Evolutionary conservation across 805 yeast genomes (phyloP), one percentile per base, ranked within the genome.

Genomic region (Sugiyamaella marilandica): DNA sequence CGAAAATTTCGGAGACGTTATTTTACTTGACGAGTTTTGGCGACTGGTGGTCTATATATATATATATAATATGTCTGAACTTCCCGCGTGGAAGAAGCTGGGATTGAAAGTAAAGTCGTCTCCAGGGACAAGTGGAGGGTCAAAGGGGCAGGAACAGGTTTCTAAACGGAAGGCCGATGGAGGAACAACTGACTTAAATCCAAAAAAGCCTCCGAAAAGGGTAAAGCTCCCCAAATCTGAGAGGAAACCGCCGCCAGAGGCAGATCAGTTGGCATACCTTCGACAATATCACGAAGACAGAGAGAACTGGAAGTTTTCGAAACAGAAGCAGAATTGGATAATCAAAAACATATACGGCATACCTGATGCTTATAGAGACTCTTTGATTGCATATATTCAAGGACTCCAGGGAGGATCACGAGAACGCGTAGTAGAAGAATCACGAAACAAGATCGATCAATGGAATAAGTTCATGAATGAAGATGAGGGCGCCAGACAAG

Each of bases 311-410:
- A 87, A 87, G 71, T 87, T 87, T 66, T 83, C 89, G 54, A 87
- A 87, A 62, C 91, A 84, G 72, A 87, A 87, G 58, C 95, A 87
- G 68, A 87, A 87, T 64, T 87, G 95, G 95, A 75, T 87, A 41
- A 69, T 87, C 57, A 82, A 81, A 62, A 82, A 87, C 64, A 67
- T 85, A 32, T 74, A 58, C 51, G 52, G 70, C 47, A 79, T 83
- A 19, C 85, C 83, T 2, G 71, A 69, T 0, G 69, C 73, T 9
- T 86, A 84, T 62, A 81, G 77, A 48, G 68, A 64, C 1, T 77
- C 79, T 26, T 66, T 87, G 53, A 55, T 72, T 11, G 64, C 62
- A 5, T 87, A 87, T 60, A 64, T 85, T 16, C 74, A 69, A 16
- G 85, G 85, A 0, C 63, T 87, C 26, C 85, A 84, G 65, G 95